phyloP scores from a whole-genome alignment of 169 alveolate genomes.

The Miamiensis avidus region DNA sequence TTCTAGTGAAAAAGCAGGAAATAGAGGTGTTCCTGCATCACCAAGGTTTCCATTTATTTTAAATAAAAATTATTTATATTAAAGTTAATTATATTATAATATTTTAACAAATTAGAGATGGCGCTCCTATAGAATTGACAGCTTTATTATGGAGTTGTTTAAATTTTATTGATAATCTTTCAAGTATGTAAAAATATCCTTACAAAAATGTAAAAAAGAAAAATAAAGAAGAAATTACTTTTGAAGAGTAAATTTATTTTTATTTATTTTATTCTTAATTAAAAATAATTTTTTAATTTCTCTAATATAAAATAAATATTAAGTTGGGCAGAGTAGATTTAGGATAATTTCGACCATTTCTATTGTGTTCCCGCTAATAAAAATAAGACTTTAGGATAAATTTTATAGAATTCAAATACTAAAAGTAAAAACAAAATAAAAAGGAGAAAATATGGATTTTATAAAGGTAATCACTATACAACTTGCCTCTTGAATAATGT shows the following conservation, averaged over 20 bases:
- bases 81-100: conserved; percentile 69
- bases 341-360: not conserved
- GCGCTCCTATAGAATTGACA: conserved; percentile 94
- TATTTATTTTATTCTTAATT: not conserved
- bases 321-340: not conserved
- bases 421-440: too few species aligned
- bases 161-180: conserved; percentile 60
- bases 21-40: conserved; percentile 76
- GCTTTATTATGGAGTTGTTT: conserved; percentile 88
- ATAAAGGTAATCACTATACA: conserved; percentile 71
- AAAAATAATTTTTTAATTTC: too few species aligned
- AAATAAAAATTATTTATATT: not conserved
- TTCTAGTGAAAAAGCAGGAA: conserved; percentile 83
- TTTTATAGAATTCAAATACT: too few species aligned
- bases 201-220: conserved; percentile 63
- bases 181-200: conserved; percentile 46
- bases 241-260: conserved; percentile 46
- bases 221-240: conserved; percentile 61
- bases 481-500: conserved; percentile 79
- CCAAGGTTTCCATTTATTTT: not conserved
- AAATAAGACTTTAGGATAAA: not conserved
- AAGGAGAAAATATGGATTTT: not conserved
- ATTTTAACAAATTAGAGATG: conserved; percentile 93
- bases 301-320: too few species aligned
- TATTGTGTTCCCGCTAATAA: not conserved